Conservation (phyloP, 768 basidiomycete species). For the Mycena crocata region DNA sequence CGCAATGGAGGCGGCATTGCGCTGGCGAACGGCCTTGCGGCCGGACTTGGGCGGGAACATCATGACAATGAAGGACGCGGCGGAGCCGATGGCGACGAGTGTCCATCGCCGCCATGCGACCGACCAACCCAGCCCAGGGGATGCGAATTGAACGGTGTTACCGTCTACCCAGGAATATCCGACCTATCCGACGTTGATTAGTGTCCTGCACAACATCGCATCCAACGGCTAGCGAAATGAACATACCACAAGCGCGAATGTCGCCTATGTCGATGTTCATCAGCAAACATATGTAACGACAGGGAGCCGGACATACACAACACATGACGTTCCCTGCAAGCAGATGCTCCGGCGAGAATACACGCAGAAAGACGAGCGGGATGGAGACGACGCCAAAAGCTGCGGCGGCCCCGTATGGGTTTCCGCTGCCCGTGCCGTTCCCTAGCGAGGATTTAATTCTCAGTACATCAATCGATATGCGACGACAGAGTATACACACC, state of each 20-base stretch:
- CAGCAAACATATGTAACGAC: neutral
- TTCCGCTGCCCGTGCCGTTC: conserved; percentile 59
- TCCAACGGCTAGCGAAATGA: too few relatives aligned
- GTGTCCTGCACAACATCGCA: too few relatives aligned
- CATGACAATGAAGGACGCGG: conserved; percentile 65
- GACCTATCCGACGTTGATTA: conserved; percentile 34
- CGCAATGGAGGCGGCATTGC: conserved; percentile 45
- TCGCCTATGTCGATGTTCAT: conserved; percentile 43
- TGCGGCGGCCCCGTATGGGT: conserved; percentile 65
- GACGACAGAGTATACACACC: conserved; percentile 38
- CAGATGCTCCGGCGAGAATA: conserved; percentile 57
- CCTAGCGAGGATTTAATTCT: conserved; percentile 35
- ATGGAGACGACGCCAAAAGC: conserved; percentile 58
- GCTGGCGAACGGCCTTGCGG: conserved; percentile 49
- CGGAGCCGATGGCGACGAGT: conserved; percentile 62
- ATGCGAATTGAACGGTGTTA: conserved; percentile 55
- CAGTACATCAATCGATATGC: neutral
- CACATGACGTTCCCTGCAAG: conserved; percentile 51
- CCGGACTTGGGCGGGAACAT: conserved; percentile 64
- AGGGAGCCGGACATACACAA: conserved; percentile 45
- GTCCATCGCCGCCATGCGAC: conserved; percentile 65
- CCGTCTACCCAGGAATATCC: conserved; percentile 71
- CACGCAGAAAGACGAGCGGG: conserved; percentile 60
- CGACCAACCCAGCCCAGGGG: conserved; percentile 56
- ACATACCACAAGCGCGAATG: conserved; percentile 52